Conservation (phyloP, 345 rosid species). For the Leavenworthia alabamica region DNA sequence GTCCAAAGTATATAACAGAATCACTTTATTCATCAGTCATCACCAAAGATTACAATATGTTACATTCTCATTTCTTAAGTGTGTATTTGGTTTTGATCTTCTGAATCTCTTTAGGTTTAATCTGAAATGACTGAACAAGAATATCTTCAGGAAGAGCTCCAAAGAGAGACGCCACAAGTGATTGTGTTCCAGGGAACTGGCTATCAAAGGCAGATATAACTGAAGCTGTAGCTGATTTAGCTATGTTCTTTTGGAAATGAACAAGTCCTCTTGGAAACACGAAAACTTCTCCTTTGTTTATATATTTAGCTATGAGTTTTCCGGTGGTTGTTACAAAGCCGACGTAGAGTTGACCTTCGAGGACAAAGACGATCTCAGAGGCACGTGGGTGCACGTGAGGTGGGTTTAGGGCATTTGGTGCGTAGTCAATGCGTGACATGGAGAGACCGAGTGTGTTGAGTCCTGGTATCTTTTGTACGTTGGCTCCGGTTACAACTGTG, state of each 20-base stretch:
- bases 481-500: conserved; percentile 27
- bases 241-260: conserved; percentile 54
- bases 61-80: conserved; percentile 31
- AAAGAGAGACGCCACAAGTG: conserved; percentile 38
- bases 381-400: conserved; percentile 41
- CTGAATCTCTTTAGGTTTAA: conserved; percentile 36
- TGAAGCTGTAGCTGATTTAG: conserved; percentile 30
- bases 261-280: conserved; percentile 53
- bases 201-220: conserved; percentile 50
- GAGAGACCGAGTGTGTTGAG: conserved; percentile 36
- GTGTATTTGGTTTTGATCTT: conserved; percentile 42
- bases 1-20: neutral
- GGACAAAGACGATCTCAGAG: conserved; percentile 46
- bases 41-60: neutral
- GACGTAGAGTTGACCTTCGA: conserved; percentile 46
- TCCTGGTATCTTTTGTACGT: conserved; percentile 32
- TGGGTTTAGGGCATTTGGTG: conserved; percentile 53
- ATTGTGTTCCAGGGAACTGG: conserved; percentile 55
- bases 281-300: conserved; percentile 49
- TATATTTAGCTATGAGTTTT: conserved; percentile 34
- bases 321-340: conserved; percentile 56
- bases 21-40: neutral
- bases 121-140: conserved; percentile 38
- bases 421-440: conserved; percentile 42
- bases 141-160: conserved; percentile 45